Evolutionary conservation across 169 alveolate genomes (phyloP).

Genomic region (Plasmodium knowlesi): DNA sequence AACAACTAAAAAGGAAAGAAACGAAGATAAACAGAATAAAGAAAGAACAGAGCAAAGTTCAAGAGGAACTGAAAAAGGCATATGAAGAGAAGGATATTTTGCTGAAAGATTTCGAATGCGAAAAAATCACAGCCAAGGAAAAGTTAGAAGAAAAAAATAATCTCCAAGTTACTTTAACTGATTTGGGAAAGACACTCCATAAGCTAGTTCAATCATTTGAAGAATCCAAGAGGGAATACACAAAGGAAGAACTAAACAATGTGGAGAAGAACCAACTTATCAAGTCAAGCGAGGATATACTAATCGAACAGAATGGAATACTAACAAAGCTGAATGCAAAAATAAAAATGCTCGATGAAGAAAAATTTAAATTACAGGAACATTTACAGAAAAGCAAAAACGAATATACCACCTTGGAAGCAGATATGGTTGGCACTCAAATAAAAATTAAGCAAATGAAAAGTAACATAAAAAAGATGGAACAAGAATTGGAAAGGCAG

Average conservation of each 20-base stretch:
- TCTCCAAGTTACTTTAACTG: conserved; percentile 3
- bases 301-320: conserved; percentile 17
- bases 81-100: conserved; percentile 2
- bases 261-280: conserved; percentile 41
- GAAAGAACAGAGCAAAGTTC: not conserved
- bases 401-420: conserved; percentile 28
- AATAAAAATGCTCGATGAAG: conserved; percentile 54
- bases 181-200: not conserved
- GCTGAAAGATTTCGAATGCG: conserved; percentile 35
- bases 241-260: conserved; percentile 26
- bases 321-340: not conserved
- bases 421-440: conserved; percentile 64
- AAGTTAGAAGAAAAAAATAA: conserved; percentile 38
- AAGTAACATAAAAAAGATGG: conserved; percentile 45
- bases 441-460: conserved; percentile 71
- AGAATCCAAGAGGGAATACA: conserved; percentile 25
- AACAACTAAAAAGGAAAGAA: conserved; percentile 16
- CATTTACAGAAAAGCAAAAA: conserved; percentile 39
- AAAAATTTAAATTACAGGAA: conserved; percentile 40
- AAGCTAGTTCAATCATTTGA: not conserved
- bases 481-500: conserved; percentile 71
- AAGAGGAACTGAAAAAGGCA: not conserved
- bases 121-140: conserved; percentile 16
- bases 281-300: conserved; percentile 26
- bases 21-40: conserved; percentile 9